Conservation (phyloP, 768 basidiomycete genomes). For the Vishniacozyma victoriae region DNA sequence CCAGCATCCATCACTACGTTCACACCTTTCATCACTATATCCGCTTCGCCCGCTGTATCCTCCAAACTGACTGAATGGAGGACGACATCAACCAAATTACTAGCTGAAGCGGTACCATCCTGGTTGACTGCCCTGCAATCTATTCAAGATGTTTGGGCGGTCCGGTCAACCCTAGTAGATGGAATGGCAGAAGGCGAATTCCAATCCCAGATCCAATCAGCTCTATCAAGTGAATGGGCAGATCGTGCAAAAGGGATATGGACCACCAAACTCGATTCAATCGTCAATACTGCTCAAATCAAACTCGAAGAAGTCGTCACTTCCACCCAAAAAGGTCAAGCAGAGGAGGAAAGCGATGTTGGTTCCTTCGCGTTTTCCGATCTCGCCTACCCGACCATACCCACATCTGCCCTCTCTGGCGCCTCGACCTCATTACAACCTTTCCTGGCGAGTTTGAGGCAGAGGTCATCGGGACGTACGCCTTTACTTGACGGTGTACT, state of each 20-base stretch:
- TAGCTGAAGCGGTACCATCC: constrained; percentile 18
- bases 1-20: constrained; percentile 67
- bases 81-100: constrained; percentile 6
- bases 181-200: constrained; percentile 10
- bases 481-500: constrained; percentile 27
- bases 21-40: constrained; percentile 75
- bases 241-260: constrained; percentile 23
- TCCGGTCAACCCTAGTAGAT: constrained; percentile 4
- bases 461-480: constrained; percentile 18
- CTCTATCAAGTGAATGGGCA: constrained; percentile 28
- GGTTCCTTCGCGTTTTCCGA: constrained; percentile 28
- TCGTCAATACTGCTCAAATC: constrained; percentile 11
- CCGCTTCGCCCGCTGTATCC: constrained; percentile 44
- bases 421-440: constrained; percentile 14
- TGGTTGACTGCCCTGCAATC: constrained; percentile 23
- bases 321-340: background rate
- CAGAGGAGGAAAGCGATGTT: constrained; percentile 7
- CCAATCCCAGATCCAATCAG: constrained; percentile 13
- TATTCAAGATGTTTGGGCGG: constrained; percentile 28
- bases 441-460: constrained; percentile 19
- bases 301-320: constrained; percentile 9
- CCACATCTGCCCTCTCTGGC: constrained; percentile 12
- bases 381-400: constrained; percentile 24
- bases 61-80: constrained; percentile 20
- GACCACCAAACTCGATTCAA: constrained; percentile 12